Percentiles rank a stretch among this genome's conserved stretches.
phyloP scores from a whole-genome alignment of 2,329 filamentous ascomycete species.

The Pezicula neosporulosa region DNA sequence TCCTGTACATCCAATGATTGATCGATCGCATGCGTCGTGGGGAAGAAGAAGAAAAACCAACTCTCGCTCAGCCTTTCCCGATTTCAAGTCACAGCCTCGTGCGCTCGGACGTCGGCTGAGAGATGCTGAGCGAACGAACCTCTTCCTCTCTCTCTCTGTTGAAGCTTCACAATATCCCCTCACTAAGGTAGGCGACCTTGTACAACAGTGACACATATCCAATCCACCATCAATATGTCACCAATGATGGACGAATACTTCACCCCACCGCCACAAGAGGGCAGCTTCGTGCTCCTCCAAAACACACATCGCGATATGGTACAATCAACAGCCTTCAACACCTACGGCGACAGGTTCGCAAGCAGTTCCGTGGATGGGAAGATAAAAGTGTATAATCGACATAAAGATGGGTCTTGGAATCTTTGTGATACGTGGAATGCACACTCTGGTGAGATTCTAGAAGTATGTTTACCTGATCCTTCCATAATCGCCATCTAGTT shows the following conservation, averaged over 20 bases:
- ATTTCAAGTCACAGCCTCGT: too few relatives aligned
- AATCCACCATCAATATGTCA: neutral
- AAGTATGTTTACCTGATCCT: slow-evolving; percentile 52
- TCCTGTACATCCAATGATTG: too few relatives aligned
- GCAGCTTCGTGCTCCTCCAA: slow-evolving; percentile 49
- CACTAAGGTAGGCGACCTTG: neutral
- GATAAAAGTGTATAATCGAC: slow-evolving; percentile 85
- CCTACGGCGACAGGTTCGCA: slow-evolving; percentile 86
- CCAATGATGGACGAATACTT: slow-evolving; percentile 2
- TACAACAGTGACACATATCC: neutral
- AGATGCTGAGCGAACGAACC: too few relatives aligned
- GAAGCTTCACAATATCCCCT: too few relatives aligned
- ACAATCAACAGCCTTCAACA: slow-evolving; percentile 72
- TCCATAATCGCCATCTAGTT: neutral
- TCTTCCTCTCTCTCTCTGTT: too few relatives aligned
- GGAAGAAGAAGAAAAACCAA: too few relatives aligned
- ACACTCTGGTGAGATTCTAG: slow-evolving; percentile 85
- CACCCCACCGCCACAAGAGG: slow-evolving; percentile 2
- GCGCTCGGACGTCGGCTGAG: too few relatives aligned
- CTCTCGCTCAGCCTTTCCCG: too few relatives aligned
- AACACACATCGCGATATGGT: slow-evolving; percentile 64
- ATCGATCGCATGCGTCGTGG: too few relatives aligned
- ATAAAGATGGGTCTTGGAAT: slow-evolving; percentile 73
- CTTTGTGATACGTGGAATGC: slow-evolving; percentile 86
- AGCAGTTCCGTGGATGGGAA: slow-evolving; percentile 90